A percentile compares a stretch with the other conserved stretches of the same genome.
These are phyloP conservation scores for Rhizopogon sp. DNA, from an alignment of 768 basidiomycete genomes.

Conservation along the genomic window DNA sequence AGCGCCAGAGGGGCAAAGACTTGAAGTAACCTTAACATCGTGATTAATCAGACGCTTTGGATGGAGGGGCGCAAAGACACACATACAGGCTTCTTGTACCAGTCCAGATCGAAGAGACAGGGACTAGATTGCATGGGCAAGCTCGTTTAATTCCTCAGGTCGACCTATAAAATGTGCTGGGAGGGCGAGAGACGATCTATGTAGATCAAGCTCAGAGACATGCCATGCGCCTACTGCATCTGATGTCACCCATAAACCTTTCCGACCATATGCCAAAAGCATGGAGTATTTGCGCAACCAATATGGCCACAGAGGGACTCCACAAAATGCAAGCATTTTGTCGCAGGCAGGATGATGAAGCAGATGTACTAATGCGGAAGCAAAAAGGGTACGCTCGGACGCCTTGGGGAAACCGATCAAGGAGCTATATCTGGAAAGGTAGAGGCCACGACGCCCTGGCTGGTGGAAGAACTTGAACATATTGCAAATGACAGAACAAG, in stretches of 20 bases:
- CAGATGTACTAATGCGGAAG: not conserved
- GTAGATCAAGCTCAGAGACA: not conserved
- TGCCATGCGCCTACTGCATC: not conserved
- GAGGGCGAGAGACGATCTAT: not conserved
- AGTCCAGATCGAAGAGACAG: not conserved
- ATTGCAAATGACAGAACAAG: not conserved
- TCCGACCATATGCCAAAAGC: not conserved
- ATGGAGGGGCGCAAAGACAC: not conserved
- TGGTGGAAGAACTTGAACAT: not conserved
- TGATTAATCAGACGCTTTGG: not conserved
- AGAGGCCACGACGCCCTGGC: no score
- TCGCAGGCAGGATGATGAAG: not conserved
- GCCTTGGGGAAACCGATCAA: not conserved
- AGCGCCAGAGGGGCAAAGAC: slow-evolving; percentile 12
- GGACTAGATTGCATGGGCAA: no score
- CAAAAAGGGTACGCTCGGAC: not conserved
- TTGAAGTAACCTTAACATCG: not conserved
- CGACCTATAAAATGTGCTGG: not conserved
- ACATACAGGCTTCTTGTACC: not conserved
- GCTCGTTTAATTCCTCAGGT: no score
- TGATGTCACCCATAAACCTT: not conserved
- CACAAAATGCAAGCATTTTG: no score
- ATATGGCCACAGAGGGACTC: not conserved
- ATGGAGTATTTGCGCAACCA: not conserved
- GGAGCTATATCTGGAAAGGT: not conserved